Evolutionary conservation across 768 basidiomycete genomes (phyloP).

Genomic region (Boletus fagicola): DNA sequence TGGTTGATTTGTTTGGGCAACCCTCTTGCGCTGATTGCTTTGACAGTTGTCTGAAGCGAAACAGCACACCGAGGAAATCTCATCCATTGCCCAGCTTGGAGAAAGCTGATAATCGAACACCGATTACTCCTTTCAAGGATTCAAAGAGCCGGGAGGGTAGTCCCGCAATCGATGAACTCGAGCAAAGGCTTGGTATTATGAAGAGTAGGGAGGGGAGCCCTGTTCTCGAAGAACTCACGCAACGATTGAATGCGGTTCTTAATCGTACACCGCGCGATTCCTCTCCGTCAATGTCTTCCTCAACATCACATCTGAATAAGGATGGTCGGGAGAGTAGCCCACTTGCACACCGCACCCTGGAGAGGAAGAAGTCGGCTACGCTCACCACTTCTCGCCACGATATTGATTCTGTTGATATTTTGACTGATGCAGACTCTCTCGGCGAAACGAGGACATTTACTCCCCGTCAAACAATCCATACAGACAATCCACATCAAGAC

Average conservation of each 20-base stretch:
- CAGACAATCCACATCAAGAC: constrained; percentile 17
- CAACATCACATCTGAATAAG: constrained; percentile 18
- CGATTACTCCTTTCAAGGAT: constrained; percentile 46
- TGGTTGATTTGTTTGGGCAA: constrained; percentile 80
- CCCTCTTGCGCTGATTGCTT: constrained; percentile 83
- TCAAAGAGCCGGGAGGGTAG: constrained; percentile 50
- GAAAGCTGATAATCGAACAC: constrained; percentile 36
- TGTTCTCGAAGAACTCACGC: constrained; percentile 49
- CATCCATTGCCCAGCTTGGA: constrained; percentile 35
- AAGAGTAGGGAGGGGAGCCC: constrained; percentile 57
- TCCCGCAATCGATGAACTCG: constrained; percentile 63
- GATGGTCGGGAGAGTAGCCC: constrained; percentile 29
- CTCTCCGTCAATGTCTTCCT: constrained; percentile 26
- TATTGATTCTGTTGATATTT: constrained; percentile 2
- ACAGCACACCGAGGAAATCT: constrained; percentile 39
- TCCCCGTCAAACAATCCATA: constrained; percentile 7
- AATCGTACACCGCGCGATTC: constrained; percentile 35
- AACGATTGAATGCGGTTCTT: constrained; percentile 42
- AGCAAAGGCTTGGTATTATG: constrained; percentile 56
- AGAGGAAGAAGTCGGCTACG: constrained; percentile 20
- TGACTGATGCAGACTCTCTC: constrained; percentile 1
- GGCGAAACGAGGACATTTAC: constrained; percentile 15
- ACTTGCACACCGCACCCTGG: constrained; percentile 24
- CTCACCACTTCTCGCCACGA: constrained; percentile 6
- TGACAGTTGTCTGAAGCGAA: constrained; percentile 66